phyloP scores from a whole-genome alignment of 2,329 filamentous ascomycete species.

The Venturia effusa region DNA sequence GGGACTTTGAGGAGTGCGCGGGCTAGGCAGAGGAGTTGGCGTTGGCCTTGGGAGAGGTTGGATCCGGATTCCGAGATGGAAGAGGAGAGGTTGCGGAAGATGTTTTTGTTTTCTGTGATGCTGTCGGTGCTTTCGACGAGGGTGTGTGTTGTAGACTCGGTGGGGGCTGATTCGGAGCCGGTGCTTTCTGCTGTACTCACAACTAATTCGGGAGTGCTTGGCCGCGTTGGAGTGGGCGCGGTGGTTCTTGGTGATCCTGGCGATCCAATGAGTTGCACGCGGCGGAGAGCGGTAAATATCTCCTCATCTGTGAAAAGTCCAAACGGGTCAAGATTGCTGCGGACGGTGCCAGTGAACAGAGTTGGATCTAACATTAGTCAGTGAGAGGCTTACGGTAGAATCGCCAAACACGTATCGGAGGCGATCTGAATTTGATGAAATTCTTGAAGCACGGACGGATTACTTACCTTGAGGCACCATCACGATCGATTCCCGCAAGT shows the following conservation, averaged over 20 bases:
- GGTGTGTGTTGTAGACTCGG: conserved; percentile 1
- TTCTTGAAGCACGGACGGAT: neutral
- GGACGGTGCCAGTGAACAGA: conserved; percentile 82
- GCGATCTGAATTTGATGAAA: neutral
- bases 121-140: neutral
- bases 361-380: conserved; percentile 56
- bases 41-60: conserved; percentile 91
- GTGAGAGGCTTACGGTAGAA: conserved; percentile 7
- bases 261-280: conserved; percentile 73
- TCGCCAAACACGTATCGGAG: neutral
- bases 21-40: conserved; percentile 87
- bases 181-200: neutral
- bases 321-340: conserved; percentile 90
- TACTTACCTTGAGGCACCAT: conserved; percentile 71
- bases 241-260: conserved; percentile 36
- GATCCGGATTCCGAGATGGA: conserved; percentile 80
- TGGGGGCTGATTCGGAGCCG: neutral
- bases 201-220: conserved; percentile 15
- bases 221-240: conserved; percentile 28
- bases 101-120: conserved; percentile 69
- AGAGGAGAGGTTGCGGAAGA: conserved; percentile 80
- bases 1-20: conserved; percentile 85
- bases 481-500: conserved; percentile 85
- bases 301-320: conserved; percentile 78
- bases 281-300: conserved; percentile 74